Conservation (phyloP, 305 asterid species). For the Withania somnifera region DNA sequence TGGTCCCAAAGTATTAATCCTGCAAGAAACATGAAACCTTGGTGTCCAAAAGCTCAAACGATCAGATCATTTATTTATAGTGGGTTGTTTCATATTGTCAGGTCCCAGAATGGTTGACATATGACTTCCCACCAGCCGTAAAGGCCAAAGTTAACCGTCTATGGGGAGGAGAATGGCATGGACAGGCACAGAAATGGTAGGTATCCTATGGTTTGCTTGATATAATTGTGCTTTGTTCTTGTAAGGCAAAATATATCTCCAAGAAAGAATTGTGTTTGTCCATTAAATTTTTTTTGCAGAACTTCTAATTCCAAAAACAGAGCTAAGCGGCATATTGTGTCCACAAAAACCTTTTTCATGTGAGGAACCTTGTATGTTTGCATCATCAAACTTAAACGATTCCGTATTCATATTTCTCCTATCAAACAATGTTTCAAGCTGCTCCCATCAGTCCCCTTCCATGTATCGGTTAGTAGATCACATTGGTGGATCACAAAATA, state of each 20-base stretch:
- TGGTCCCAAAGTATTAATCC: neutral
- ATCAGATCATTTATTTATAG: constrained; percentile 2
- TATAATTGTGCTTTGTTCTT: neutral
- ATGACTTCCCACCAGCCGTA: constrained; percentile 90
- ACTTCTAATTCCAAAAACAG: neutral
- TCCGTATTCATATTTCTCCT: neutral
- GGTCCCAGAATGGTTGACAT: constrained; percentile 88
- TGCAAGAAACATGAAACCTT: neutral
- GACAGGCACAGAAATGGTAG: constrained; percentile 96
- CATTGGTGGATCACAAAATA: neutral
- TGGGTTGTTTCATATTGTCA: constrained; percentile 21
- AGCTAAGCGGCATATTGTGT: neutral
- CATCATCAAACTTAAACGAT: neutral
- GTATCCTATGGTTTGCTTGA: constrained; percentile 9
- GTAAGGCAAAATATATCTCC: neutral
- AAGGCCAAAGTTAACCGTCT: constrained; percentile 93
- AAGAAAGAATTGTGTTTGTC: neutral
- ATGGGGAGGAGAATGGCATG: constrained; percentile 99
- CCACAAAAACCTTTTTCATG: neutral
- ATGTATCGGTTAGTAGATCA: neutral
- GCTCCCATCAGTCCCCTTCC: neutral
- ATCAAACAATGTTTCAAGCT: neutral
- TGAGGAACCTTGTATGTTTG: neutral
- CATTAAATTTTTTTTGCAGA: neutral
- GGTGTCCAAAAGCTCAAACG: neutral